Conservation (phyloP, 345 rosid genomes). For the Anacardium occidentale region DNA sequence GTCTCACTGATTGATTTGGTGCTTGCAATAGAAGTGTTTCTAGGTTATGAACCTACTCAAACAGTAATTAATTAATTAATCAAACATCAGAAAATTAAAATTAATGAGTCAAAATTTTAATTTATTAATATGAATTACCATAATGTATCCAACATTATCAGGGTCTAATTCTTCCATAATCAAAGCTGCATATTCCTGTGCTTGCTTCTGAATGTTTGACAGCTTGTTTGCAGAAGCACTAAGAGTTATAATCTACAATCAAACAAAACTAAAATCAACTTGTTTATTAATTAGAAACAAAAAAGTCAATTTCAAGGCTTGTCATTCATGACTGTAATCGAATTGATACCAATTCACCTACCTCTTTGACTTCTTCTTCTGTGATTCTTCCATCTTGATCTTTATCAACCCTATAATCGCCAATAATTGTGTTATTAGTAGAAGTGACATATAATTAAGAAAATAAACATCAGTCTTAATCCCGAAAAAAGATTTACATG, state of each 20-base stretch:
- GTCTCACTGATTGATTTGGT: slow-evolving; percentile 68
- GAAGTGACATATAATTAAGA: neutral
- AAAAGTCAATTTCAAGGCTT: neutral
- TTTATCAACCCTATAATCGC: slow-evolving; percentile 56
- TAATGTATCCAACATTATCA: slow-evolving; percentile 71
- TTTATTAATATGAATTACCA: slow-evolving; percentile 37
- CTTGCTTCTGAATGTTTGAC: slow-evolving; percentile 76
- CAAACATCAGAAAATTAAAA: neutral
- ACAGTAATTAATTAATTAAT: neutral
- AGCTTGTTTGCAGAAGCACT: slow-evolving; percentile 95
- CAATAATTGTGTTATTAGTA: neutral
- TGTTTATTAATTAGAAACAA: neutral
- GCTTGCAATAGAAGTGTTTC: slow-evolving; percentile 77
- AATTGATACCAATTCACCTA: slow-evolving; percentile 17
- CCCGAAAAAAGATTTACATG: slow-evolving; percentile 44
- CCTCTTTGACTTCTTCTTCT: slow-evolving; percentile 87
- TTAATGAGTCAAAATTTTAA: neutral
- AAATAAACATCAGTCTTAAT: neutral
- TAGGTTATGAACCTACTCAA: slow-evolving; percentile 56
- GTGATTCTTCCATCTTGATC: slow-evolving; percentile 83
- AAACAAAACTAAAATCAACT: neutral
- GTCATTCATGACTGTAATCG: neutral
- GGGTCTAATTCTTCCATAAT: slow-evolving; percentile 93
- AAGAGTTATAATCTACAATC: slow-evolving; percentile 60
- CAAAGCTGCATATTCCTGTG: slow-evolving; percentile 74